Evolutionary conservation across 371 early-diverging fungal species (phyloP).

Genomic region (Mortierella sp.): DNA sequence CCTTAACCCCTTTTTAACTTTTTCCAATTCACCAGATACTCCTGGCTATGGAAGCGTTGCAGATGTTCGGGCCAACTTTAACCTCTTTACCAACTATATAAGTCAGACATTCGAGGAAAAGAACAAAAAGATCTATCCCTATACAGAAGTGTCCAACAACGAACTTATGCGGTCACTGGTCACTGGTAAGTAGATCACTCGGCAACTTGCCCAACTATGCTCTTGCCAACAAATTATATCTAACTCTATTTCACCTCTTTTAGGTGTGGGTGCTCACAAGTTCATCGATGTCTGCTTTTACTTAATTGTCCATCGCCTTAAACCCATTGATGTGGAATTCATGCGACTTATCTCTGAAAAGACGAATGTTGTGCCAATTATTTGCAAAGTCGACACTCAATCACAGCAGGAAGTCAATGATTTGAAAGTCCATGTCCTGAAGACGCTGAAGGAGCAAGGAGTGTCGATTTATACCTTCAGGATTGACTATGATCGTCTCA

Average conservation of each 20-base stretch:
- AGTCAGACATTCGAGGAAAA: conserved; percentile 54
- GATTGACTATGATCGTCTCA: conserved; percentile 43
- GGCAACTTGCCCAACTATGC: neutral
- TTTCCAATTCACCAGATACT: conserved; percentile 26
- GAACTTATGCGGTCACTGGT: conserved; percentile 56
- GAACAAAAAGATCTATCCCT: conserved; percentile 51
- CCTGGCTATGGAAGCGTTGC: conserved; percentile 56
- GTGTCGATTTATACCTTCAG: conserved; percentile 58
- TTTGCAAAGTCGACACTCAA: conserved; percentile 76
- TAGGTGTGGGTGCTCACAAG: conserved; percentile 59
- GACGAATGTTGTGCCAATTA: conserved; percentile 74
- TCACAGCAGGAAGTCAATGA: conserved; percentile 67
- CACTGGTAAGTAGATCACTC: conserved; percentile 30
- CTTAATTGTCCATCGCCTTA: conserved; percentile 71
- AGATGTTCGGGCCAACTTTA: conserved; percentile 52
- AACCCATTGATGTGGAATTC: conserved; percentile 82
- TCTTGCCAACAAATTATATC: neutral
- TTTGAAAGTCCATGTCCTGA: conserved; percentile 65
- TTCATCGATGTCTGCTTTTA: conserved; percentile 81
- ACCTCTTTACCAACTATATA: conserved; percentile 43
- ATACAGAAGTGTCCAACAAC: conserved; percentile 51
- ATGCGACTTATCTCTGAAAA: conserved; percentile 71
- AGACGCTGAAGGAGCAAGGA: conserved; percentile 61
- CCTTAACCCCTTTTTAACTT: neutral
- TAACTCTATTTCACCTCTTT: neutral